phyloP scores from a whole-genome alignment of 2,329 filamentous ascomycete genomes.

The Apiospora rasikravindrae region DNA sequence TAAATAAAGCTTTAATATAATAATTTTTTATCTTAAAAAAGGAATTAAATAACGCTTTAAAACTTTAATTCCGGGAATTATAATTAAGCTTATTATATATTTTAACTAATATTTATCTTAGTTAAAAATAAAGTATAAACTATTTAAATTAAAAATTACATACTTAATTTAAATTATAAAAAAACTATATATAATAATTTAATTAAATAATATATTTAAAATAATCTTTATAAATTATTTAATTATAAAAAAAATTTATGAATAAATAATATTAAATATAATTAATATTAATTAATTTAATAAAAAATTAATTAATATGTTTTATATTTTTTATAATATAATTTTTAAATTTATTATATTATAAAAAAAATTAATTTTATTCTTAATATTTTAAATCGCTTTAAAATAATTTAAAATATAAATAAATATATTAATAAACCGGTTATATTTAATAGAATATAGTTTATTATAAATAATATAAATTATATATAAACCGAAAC shows the following conservation, averaged over 20 bases:
- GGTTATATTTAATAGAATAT: background rate
- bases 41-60: background rate
- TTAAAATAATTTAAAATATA: background rate
- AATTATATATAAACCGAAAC: background rate
- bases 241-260: background rate
- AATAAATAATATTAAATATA: slow-evolving; percentile 1
- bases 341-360: background rate
- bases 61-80: background rate
- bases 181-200: background rate
- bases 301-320: background rate
- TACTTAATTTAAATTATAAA: background rate
- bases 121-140: background rate
- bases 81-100: background rate
- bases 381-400: background rate
- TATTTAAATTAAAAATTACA: background rate
- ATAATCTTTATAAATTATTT: background rate
- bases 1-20: background rate
- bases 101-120: background rate
- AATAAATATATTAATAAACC: background rate
- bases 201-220: background rate
- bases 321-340: background rate
- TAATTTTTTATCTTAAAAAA: background rate
- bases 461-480: background rate
- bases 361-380: background rate
- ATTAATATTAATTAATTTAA: background rate